Evolutionary conservation across 2,329 filamentous ascomycete genomes (phyloP), one percentile per base, ranked within the genome.

Genomic region (Hymenoscyphus scutula): DNA sequence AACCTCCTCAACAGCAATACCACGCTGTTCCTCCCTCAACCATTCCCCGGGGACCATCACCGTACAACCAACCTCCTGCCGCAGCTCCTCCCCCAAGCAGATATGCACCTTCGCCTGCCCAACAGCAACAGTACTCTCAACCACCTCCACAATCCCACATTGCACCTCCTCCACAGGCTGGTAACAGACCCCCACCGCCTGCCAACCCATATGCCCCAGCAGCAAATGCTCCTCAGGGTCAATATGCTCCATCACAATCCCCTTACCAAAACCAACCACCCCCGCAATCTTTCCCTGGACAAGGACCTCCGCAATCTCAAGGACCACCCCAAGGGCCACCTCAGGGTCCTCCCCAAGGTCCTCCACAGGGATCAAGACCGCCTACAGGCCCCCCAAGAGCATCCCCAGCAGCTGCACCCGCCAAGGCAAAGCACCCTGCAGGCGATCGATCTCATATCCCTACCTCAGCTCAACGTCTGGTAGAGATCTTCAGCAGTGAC

Each of bases 391-490:
- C 75, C 57, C 73, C 74, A 29, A 78, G 82, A 38, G 78, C 62
- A 59, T 41, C 56, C 29, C 45, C 62, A 38, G 73, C 79, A 34
- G 75, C 82, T 41, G 74, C 83, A 25, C 81, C 86, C 13, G 77
- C 85, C n/a, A 82, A 81, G 72, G 73, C 81, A 30, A 92, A 86
- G 74, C 84, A 95, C 73, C 91, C 92, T 79, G 77, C 90, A 51
- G 94, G 94, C 69, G 94, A 98, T 76, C 88, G 94, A 57, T 91
- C 90, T 23, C 92, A 98, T 75, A 97, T 99, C 62, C 90, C 94
- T 0, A 75, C 85, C 13, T 81, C 82, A 58, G 91, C 94, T 15
- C 87, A 89, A 74, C 87, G 86, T 57, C 82, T 99, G 69, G 92
- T 90, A 60, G 90, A 97, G 59, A 85, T 96, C 41, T 82, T 99